Evolutionary conservation across 352 stramenopile species (phyloP).

Genomic region (Pythium sp.): DNA sequence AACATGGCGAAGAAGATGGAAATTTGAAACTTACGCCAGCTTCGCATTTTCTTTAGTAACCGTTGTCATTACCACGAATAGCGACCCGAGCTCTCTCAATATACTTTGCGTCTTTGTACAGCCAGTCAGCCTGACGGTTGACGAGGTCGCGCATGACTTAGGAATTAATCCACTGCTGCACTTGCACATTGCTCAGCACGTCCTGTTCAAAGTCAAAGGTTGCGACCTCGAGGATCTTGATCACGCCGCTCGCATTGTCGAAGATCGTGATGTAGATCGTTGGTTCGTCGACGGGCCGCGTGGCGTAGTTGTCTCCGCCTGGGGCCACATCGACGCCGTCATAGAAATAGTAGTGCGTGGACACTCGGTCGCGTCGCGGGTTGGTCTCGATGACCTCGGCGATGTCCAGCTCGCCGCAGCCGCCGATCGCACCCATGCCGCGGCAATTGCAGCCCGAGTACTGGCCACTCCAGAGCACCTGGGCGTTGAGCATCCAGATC

Average conservation of each 20-base stretch:
- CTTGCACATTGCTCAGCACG: slow-evolving; percentile 17
- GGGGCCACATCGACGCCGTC: slow-evolving; percentile 18
- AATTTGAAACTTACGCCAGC: background rate
- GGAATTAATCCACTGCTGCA: slow-evolving; percentile 18
- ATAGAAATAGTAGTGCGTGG: slow-evolving; percentile 32
- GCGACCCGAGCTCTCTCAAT: background rate
- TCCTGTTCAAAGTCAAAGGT: slow-evolving; percentile 44
- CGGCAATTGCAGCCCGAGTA: slow-evolving; percentile 36
- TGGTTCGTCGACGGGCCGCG: slow-evolving; percentile 22
- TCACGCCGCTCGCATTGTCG: slow-evolving; percentile 37
- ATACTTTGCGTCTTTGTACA: background rate
- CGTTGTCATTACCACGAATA: too few species aligned
- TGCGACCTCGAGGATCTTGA: slow-evolving; percentile 64
- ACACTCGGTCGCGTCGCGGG: slow-evolving; percentile 10
- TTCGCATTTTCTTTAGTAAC: background rate
- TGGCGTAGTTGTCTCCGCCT: slow-evolving; percentile 33
- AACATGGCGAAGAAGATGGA: background rate
- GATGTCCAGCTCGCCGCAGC: slow-evolving; percentile 28
- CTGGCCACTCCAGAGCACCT: slow-evolving; percentile 16
- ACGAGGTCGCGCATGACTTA: background rate
- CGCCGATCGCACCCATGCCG: slow-evolving; percentile 17
- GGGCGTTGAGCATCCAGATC: slow-evolving; percentile 63
- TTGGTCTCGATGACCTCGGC: slow-evolving; percentile 26
- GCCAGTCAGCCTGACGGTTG: too few species aligned
- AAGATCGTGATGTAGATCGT: slow-evolving; percentile 67